Base-by-base conservation (phyloP, 179 eudicot genomes). In the Camellia oleifera region DNA sequence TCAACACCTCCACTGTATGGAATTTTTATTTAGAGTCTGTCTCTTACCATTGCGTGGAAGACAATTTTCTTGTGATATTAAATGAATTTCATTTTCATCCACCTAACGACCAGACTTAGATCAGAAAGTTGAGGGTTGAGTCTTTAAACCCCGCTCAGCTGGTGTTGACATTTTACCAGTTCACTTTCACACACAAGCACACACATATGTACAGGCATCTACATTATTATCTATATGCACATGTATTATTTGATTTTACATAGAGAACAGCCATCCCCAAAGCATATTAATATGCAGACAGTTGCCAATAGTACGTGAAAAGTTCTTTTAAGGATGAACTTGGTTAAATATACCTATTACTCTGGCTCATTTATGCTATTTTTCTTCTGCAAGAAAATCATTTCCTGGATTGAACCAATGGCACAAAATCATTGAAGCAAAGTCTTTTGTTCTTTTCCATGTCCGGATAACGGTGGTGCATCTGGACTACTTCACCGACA, bases 391-490 rank as follows among this genome's bases (percentile, higher is more conserved):
- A 32, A 15, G n/a, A 77, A 64, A 50, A 54, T 64, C 4, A 2
- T 53, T 65, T 50, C 56, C 7, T 14, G 10, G 73, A 17, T 77
- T 8, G 17, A 66, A 66, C 71, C 20, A 66, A 50, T 52, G 32
- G n/a, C 5, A 48, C 9, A 9, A 40, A 14, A 45, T 44, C 50
- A 23, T 40, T 32, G 72, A 77, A 66, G 58, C 62, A 15, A 46
- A 18, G n/a, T 69, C 14, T 23, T 46, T 56, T 67, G 71, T n/a
- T 69, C 75, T 56, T 54, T 68, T 69, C 42, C 75, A 42, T 32
- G 75, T 44, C 64, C 12, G 62, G 58, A 14, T 15, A 52, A 52
- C n/a, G 5, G 26, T 18, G 15, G 48, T 65, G 42, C 60, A 32
- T 77, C 73, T 32, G 32, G 32, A 32, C 32, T 32, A 32, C 32